Percentiles rank a stretch among this genome's conserved stretches.
Evolutionary conservation across 345 rosid species (phyloP).

Genomic region (Firmiana major): DNA sequence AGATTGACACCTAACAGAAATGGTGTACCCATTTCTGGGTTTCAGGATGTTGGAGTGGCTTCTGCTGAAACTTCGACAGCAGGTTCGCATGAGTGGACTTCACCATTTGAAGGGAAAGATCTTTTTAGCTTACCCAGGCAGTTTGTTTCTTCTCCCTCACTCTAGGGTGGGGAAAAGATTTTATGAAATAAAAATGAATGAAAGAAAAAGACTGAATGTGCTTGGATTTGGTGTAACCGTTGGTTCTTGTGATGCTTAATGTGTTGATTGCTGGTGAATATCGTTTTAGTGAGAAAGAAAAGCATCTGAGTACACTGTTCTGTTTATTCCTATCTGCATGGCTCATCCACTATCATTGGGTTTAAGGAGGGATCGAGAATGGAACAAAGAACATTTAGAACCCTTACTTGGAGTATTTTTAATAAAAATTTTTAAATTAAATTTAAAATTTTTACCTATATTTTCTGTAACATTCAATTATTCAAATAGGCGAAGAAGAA

Average conservation of each 20-base stretch:
- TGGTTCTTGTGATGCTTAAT: slow-evolving; percentile 31
- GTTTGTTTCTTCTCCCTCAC: slow-evolving; percentile 78
- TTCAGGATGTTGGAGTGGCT: slow-evolving; percentile 36
- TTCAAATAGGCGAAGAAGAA: no score
- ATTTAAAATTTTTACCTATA: no score
- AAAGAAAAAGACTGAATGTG: slow-evolving; percentile 28
- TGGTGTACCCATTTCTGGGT: slow-evolving; percentile 35
- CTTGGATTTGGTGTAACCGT: slow-evolving; percentile 45
- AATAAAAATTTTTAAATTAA: no score
- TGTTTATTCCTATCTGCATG: background rate
- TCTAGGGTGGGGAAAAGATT: slow-evolving; percentile 43
- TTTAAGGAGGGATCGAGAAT: background rate
- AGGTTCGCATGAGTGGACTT: slow-evolving; percentile 69
- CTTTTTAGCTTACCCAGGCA: slow-evolving; percentile 85
- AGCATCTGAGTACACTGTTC: background rate
- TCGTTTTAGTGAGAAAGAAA: slow-evolving; percentile 11
- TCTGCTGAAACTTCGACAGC: slow-evolving; percentile 39
- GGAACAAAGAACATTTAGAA: background rate
- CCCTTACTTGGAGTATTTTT: no score
- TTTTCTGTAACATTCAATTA: no score
- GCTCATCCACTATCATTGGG: background rate
- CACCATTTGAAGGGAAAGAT: slow-evolving; percentile 88
- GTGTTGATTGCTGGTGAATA: slow-evolving; percentile 16
- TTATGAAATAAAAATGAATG: slow-evolving; percentile 33
- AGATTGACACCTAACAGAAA: slow-evolving; percentile 36